Conservation (phyloP, 139 green algal species). For the Volvox reticuliferus region DNA sequence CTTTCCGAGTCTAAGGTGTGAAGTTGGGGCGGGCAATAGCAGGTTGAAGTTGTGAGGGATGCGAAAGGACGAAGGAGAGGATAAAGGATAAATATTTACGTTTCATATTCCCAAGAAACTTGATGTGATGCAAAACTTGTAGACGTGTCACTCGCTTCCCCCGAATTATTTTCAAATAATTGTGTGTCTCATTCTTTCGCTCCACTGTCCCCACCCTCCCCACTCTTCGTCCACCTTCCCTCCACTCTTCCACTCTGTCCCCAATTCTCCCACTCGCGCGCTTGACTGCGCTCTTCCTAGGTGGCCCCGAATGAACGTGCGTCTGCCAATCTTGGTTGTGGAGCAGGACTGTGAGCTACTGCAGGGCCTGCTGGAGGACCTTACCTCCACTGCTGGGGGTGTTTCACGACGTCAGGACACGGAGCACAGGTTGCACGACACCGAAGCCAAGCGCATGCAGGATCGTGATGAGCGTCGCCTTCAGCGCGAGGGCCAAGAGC, state of each 20-base stretch:
- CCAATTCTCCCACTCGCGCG: background rate
- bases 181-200: too few species aligned
- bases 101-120: too few species aligned
- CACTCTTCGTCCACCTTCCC: background rate
- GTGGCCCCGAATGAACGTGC: slow-evolving; percentile 23
- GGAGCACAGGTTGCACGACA: background rate
- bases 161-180: too few species aligned
- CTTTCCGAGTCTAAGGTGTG: slow-evolving; percentile 5
- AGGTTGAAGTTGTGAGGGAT: background rate
- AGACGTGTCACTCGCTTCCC: too few species aligned
- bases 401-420: background rate
- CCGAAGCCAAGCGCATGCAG: background rate
- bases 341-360: slow-evolving; percentile 38
- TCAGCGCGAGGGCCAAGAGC: background rate
- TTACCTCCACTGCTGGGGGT: background rate
- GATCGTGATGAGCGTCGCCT: background rate
- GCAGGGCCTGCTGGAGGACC: slow-evolving; percentile 15
- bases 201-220: background rate
- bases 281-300: background rate
- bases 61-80: too few species aligned
- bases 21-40: background rate
- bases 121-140: too few species aligned
- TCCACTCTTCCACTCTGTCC: background rate
- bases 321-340: slow-evolving; percentile 26
- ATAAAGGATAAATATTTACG: too few species aligned